Base-by-base conservation (phyloP, 345 rosid genomes). In the Eutrema yunnanense region DNA sequence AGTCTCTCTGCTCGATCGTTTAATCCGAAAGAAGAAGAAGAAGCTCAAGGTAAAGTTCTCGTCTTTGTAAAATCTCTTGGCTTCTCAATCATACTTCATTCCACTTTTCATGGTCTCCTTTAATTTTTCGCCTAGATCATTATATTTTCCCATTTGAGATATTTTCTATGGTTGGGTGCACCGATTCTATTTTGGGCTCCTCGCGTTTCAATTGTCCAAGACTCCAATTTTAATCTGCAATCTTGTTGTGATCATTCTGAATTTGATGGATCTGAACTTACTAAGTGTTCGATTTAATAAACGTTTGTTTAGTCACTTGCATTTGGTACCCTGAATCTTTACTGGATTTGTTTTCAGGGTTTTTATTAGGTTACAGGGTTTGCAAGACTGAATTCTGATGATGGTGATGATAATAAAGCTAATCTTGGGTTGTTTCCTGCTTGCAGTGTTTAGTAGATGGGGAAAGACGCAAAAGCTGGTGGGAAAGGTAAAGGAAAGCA, bases 401-500 rank as follows among this genome's bases (percentile, higher is more conserved):
- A n/a, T 29, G 6, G 16, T n/a, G 10, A 12, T 36, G 8, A 47
- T 36, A 3, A 19, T 40, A n/a, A 58, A 16, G 43, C 22, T 47
- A 34, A 38, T 33, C 16, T 6, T 69, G 51, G 72, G 32, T n/a
- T 58, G 3, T n/a, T 33, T 66, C 6, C 42, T 34, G 30, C 6
- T 51, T 34, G 30, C 6, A 10, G 57, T 34, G 46, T 46, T 12
- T 27, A 66, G 67, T 8, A 59, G 70, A 86, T 88, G 97, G 97
- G 92, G 52, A 90, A 90, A 73, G 90, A 83, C 83, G 30, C 83
- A 26, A 89, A 87, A 78, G 77, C 80, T 14, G 85, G 87, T 65
- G 90, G 87, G 13, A 94, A 94, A 84, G 97, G 97, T 42, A 94
- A 94, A 60, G 97, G 89, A 62, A 94, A 94, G 83, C 90, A 86